Evolutionary conservation across 2,329 filamentous ascomycete species (phyloP).

Genomic region (Penicillium nordicum): DNA sequence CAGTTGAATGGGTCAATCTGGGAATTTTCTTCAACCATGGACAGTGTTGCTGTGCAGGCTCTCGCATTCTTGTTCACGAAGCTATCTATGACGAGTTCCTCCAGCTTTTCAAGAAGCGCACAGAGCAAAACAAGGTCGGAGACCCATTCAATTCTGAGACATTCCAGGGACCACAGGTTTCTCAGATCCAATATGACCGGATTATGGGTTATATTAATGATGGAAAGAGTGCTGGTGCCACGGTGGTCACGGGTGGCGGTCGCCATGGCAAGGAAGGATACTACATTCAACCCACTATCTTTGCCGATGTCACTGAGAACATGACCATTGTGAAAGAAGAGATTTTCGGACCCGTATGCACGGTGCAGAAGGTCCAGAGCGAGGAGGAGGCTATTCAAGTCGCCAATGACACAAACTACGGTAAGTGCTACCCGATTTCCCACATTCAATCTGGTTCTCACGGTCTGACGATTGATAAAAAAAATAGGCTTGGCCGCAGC

Average conservation of each 20-base stretch:
- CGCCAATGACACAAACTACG: conserved; percentile 71
- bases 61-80: conserved; percentile 80
- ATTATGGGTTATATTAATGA: conserved; percentile 74
- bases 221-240: conserved; percentile 63
- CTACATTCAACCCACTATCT: conserved; percentile 88
- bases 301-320: conserved; percentile 65
- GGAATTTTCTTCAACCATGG: conserved; percentile 55
- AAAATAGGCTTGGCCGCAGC: conserved; percentile 69
- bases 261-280: conserved; percentile 73
- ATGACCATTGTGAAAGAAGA: conserved; percentile 74
- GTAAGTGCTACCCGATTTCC: conserved; percentile 47
- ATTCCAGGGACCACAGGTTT: conserved; percentile 85
- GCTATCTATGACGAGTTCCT: conserved; percentile 82
- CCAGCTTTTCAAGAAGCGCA: conserved; percentile 70
- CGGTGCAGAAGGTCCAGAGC: conserved; percentile 68
- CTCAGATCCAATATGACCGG: conserved; percentile 76
- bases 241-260: conserved; percentile 63
- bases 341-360: conserved; percentile 76
- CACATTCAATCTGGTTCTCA: not conserved
- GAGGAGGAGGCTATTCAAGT: conserved; percentile 66
- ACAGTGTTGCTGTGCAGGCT: conserved; percentile 56
- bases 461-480: conserved; percentile 36
- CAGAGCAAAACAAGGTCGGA: conserved; percentile 69
- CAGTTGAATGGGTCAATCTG: conserved; percentile 62
- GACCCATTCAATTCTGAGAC: conserved; percentile 74